Evolutionary conservation across 352 stramenopile genomes (phyloP).

Genomic region (Pythium chondricola): DNA sequence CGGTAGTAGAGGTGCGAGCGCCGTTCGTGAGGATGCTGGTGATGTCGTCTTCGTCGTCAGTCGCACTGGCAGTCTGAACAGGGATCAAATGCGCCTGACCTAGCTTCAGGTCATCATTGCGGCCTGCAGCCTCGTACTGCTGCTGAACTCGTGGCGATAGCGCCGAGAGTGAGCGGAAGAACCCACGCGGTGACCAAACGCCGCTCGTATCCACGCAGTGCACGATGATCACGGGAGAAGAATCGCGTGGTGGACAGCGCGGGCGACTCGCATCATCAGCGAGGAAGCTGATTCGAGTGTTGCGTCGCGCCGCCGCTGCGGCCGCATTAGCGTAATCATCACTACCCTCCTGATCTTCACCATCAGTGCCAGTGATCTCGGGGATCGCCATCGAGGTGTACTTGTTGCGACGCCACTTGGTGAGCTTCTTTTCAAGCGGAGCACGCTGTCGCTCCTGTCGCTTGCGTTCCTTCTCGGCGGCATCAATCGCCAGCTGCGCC

Average conservation of each 20-base stretch:
- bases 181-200: slow-evolving; percentile 64
- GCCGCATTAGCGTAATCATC: slow-evolving; percentile 5
- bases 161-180: slow-evolving; percentile 53
- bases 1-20: neutral
- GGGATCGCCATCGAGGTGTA: slow-evolving; percentile 49
- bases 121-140: slow-evolving; percentile 51
- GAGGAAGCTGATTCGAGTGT: slow-evolving; percentile 33
- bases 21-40: neutral
- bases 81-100: slow-evolving; percentile 62
- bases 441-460: slow-evolving; percentile 36
- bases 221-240: slow-evolving; percentile 37
- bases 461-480: slow-evolving; percentile 29
- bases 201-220: slow-evolving; percentile 75
- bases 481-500: slow-evolving; percentile 12
- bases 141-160: slow-evolving; percentile 47
- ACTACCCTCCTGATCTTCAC: neutral
- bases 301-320: slow-evolving; percentile 6
- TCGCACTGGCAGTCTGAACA: slow-evolving; percentile 10
- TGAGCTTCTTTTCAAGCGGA: slow-evolving; percentile 39
- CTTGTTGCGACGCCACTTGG: slow-evolving; percentile 50
- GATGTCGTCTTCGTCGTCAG: slow-evolving; percentile 2
- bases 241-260: slow-evolving; percentile 6
- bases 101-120: slow-evolving; percentile 64
- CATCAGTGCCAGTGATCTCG: neutral
- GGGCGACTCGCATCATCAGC: slow-evolving; percentile 56